phyloP scores from a whole-genome alignment of 768 basidiomycete genomes.

The Lepiota brunneoincarnata region DNA sequence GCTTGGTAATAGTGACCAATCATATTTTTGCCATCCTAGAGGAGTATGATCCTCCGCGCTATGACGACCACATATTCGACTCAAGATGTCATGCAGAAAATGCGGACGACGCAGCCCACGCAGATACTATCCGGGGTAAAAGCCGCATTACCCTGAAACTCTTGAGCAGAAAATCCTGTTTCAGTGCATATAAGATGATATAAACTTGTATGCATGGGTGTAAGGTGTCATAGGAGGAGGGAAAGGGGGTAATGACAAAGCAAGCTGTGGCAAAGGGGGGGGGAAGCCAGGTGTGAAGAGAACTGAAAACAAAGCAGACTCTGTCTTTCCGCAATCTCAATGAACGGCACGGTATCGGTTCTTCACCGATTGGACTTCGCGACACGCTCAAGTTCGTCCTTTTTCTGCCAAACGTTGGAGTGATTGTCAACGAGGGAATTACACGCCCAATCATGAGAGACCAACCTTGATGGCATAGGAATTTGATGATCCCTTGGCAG shows the following conservation, averaged over 20 bases:
- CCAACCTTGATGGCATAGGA: slow-evolving; percentile 98
- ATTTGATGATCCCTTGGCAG: slow-evolving; percentile 99
- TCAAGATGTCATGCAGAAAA: no score
- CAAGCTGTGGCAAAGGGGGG: slow-evolving; percentile 7
- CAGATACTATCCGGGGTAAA: no score
- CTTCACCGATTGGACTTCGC: slow-evolving; percentile 99
- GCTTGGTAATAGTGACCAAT: neutral
- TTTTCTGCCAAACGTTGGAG: slow-evolving; percentile 63
- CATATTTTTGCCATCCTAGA: neutral
- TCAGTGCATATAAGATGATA: slow-evolving; percentile 1
- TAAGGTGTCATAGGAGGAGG: neutral
- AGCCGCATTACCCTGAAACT: neutral
- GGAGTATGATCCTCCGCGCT: no score
- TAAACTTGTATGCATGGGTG: neutral
- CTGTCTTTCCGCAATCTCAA: neutral
- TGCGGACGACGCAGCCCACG: no score
- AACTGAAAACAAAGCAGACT: slow-evolving; percentile 6
- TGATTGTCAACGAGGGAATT: slow-evolving; percentile 5
- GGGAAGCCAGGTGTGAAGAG: slow-evolving; percentile 2
- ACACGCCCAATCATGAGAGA: slow-evolving; percentile 2
- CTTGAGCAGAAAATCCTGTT: neutral
- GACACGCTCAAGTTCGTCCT: slow-evolving; percentile 99
- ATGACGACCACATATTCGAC: no score
- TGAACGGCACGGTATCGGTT: neutral
- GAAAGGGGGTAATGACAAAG: neutral